Evolutionary conservation across 78 protist genomes (phyloP).

Genomic region (Dictyostelium purpureum): DNA sequence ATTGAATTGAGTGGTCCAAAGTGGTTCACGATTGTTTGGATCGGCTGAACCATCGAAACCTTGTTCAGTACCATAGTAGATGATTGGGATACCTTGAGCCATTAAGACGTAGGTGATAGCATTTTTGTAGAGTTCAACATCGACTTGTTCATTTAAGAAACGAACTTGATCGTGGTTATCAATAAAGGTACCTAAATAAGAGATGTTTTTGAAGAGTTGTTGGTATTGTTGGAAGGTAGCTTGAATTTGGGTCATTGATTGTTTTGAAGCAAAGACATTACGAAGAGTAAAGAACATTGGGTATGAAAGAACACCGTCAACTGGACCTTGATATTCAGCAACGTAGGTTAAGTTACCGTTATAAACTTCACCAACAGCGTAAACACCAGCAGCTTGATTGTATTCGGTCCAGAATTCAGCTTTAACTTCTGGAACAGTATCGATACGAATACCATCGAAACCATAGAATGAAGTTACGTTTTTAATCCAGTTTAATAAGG

Average conservation of each 20-base stretch:
- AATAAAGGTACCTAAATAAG: slow-evolving; percentile 79
- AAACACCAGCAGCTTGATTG: slow-evolving; percentile 75
- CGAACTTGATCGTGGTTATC: slow-evolving; percentile 95
- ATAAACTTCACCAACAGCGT: slow-evolving; percentile 94
- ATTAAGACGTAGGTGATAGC: slow-evolving; percentile 83
- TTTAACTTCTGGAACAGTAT: slow-evolving; percentile 93
- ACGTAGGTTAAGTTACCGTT: slow-evolving; percentile 83
- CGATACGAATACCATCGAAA: slow-evolving; percentile 92
- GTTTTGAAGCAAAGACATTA: slow-evolving; percentile 65
- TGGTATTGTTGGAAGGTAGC: slow-evolving; percentile 24
- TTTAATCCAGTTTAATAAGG: slow-evolving; percentile 72
- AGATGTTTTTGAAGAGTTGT: background rate
- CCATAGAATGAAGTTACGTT: slow-evolving; percentile 55
- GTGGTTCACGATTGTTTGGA: slow-evolving; percentile 89
- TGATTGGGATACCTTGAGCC: slow-evolving; percentile 87
- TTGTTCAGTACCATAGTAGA: slow-evolving; percentile 96
- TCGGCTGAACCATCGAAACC: slow-evolving; percentile 88
- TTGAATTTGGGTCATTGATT: slow-evolving; percentile 85
- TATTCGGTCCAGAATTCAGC: slow-evolving; percentile 65
- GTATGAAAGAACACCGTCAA: slow-evolving; percentile 87
- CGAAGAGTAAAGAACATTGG: slow-evolving; percentile 91
- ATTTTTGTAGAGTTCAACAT: slow-evolving; percentile 63
- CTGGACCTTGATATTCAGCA: slow-evolving; percentile 60
- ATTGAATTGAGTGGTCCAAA: slow-evolving; percentile 87
- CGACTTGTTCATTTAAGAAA: slow-evolving; percentile 81